These are phyloP conservation scores for Xylaria multiplex DNA, from an alignment of 2,329 filamentous ascomycete species.

Conservation along the genomic window DNA sequence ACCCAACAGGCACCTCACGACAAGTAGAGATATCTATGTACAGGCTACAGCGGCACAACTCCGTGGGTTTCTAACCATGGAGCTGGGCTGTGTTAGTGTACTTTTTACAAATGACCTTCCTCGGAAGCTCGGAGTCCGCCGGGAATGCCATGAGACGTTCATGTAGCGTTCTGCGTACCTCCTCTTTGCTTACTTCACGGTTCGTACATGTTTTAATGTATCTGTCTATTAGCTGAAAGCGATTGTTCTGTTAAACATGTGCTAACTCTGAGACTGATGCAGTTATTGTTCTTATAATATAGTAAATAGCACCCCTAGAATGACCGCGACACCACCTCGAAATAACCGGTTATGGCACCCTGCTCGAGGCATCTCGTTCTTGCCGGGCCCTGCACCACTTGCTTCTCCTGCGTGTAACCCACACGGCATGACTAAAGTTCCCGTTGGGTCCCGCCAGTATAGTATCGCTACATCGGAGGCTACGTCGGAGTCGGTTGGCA, in stretches of 20 bases:
- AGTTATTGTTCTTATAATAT: constrained; percentile 36
- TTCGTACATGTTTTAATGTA: constrained; percentile 33
- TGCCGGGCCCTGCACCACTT: constrained; percentile 37
- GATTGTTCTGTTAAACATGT: not conserved
- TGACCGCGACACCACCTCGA: constrained; percentile 44
- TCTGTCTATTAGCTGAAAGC: not conserved
- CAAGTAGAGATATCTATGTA: not conserved
- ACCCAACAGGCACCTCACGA: too few species aligned
- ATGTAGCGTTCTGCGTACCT: constrained; percentile 34
- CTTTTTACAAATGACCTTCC: constrained; percentile 43
- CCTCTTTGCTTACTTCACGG: constrained; percentile 32
- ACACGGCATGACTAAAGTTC: constrained; percentile 19
- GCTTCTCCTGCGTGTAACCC: constrained; percentile 32
- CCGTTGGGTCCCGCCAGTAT: constrained; percentile 6
- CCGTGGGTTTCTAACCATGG: constrained; percentile 44
- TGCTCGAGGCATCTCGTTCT: constrained; percentile 49
- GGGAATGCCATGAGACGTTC: constrained; percentile 48
- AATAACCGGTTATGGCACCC: constrained; percentile 50
- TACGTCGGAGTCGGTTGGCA: constrained; percentile 13
- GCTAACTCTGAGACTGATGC: constrained; percentile 10
- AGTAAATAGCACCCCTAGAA: constrained; percentile 30
- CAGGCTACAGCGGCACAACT: constrained; percentile 25
- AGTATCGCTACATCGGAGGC: constrained; percentile 16
- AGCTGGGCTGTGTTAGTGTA: constrained; percentile 37
- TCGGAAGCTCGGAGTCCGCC: constrained; percentile 42